Percentiles rank a stretch among this genome's conserved stretches.
These are phyloP conservation scores for Rhodomyrtus tomentosa DNA, from an alignment of 345 rosid species.

Conservation along the genomic window DNA sequence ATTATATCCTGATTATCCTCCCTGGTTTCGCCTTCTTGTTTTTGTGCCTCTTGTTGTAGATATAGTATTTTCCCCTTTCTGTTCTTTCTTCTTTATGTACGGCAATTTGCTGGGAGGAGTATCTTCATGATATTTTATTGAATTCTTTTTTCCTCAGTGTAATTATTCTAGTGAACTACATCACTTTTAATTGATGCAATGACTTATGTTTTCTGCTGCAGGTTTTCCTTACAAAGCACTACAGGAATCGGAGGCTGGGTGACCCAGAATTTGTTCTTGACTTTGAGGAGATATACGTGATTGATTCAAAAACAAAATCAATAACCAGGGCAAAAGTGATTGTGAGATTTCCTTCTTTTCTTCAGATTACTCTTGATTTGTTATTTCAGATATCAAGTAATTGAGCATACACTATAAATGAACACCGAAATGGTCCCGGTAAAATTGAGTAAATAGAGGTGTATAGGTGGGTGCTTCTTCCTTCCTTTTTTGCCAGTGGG, in stretches of 20 bases:
- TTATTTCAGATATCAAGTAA: not conserved
- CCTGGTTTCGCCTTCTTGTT: not conserved
- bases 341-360: constrained; percentile 24
- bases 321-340: constrained; percentile 87
- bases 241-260: constrained; percentile 56
- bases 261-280: constrained; percentile 88
- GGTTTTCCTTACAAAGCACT: constrained; percentile 90
- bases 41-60: not conserved
- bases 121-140: not conserved
- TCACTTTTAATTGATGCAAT: not conserved
- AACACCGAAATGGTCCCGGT: not conserved
- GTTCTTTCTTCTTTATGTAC: not conserved
- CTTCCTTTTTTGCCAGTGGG: not conserved
- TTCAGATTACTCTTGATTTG: not conserved
- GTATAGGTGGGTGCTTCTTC: not conserved
- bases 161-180: not conserved
- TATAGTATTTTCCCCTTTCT: not conserved
- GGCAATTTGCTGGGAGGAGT: not conserved
- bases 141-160: not conserved
- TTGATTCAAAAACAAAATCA: constrained; percentile 81
- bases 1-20: not conserved
- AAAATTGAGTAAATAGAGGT: not conserved
- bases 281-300: constrained; percentile 89
- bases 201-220: constrained; percentile 6
- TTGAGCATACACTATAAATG: not conserved